Evolutionary conservation across 768 basidiomycete genomes (phyloP).

Genomic region (Rhizopogon vinicolor): DNA sequence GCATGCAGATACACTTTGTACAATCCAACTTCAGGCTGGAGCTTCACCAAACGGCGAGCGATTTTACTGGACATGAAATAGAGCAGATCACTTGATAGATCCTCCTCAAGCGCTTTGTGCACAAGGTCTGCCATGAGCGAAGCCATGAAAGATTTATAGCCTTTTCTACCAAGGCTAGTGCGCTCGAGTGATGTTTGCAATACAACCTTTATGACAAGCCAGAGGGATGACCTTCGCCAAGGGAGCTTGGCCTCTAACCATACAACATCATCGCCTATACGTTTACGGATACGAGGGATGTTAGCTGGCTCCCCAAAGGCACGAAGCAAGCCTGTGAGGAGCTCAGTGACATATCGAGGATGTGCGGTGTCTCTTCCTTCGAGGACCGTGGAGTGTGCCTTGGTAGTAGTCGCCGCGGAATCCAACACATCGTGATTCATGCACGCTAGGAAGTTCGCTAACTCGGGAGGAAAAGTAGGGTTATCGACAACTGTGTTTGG

Average conservation of each 20-base stretch:
- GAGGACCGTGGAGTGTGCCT: slow-evolving; percentile 29
- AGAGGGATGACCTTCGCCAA: slow-evolving; percentile 49
- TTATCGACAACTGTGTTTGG: slow-evolving; percentile 8
- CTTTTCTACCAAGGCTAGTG: background rate
- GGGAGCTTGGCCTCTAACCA: slow-evolving; percentile 14
- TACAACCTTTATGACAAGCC: slow-evolving; percentile 33
- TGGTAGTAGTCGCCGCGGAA: slow-evolving; percentile 28
- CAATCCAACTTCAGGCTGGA: no score
- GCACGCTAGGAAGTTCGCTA: slow-evolving; percentile 31
- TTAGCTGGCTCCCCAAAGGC: slow-evolving; percentile 10
- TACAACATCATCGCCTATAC: slow-evolving; percentile 15
- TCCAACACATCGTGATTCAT: slow-evolving; percentile 26
- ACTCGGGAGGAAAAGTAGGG: slow-evolving; percentile 9
- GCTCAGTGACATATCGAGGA: slow-evolving; percentile 17
- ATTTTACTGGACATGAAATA: no score
- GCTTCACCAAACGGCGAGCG: no score
- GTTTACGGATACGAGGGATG: background rate
- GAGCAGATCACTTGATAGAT: no score
- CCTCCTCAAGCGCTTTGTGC: no score
- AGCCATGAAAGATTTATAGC: slow-evolving; percentile 46
- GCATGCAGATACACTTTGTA: slow-evolving; percentile 38
- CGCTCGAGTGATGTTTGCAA: slow-evolving; percentile 12
- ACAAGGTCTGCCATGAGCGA: slow-evolving; percentile 31
- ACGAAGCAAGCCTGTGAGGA: slow-evolving; percentile 17
- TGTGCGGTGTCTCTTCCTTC: slow-evolving; percentile 29